A percentile compares a stretch with the other conserved stretches of the same genome.
Conservation (phyloP, 768 basidiomycete species). For the Sutorius australiensis region DNA sequence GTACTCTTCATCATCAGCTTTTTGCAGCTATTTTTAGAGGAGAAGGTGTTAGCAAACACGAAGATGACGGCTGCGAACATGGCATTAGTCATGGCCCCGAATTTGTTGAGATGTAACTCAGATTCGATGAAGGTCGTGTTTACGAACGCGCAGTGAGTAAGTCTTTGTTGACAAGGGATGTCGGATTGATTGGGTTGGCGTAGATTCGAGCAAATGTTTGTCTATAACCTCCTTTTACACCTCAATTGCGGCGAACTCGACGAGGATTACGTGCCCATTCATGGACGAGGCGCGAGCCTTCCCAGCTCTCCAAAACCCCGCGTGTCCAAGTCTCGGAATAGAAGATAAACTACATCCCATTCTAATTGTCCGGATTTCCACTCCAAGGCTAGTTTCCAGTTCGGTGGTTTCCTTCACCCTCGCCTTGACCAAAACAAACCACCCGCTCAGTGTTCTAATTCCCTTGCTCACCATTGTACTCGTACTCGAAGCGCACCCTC, state of each 20-base stretch:
- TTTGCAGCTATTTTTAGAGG: constrained; percentile 82
- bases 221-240: constrained; percentile 78
- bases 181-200: constrained; percentile 7
- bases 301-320: constrained; percentile 42
- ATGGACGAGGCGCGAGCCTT: constrained; percentile 72
- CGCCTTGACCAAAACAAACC: background rate
- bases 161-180: constrained; percentile 2
- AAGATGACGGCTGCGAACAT: constrained; percentile 91
- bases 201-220: constrained; percentile 86
- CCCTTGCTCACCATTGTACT: constrained; percentile 15
- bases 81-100: constrained; percentile 90
- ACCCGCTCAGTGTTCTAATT: background rate
- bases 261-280: constrained; percentile 68
- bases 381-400: background rate
- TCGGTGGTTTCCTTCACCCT: background rate
- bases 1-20: constrained; percentile 88
- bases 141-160: constrained; percentile 82
- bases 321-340: constrained; percentile 53
- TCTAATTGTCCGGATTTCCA: too few relatives aligned
- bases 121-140: constrained; percentile 88
- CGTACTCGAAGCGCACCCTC: constrained; percentile 20
- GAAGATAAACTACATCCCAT: constrained; percentile 31
- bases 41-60: constrained; percentile 64
- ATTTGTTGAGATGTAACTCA: constrained; percentile 80
- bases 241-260: constrained; percentile 77